Evolutionary conservation across 2,329 filamentous ascomycete genomes (phyloP).

Genomic region (Pseudogymnoascus sp.): DNA sequence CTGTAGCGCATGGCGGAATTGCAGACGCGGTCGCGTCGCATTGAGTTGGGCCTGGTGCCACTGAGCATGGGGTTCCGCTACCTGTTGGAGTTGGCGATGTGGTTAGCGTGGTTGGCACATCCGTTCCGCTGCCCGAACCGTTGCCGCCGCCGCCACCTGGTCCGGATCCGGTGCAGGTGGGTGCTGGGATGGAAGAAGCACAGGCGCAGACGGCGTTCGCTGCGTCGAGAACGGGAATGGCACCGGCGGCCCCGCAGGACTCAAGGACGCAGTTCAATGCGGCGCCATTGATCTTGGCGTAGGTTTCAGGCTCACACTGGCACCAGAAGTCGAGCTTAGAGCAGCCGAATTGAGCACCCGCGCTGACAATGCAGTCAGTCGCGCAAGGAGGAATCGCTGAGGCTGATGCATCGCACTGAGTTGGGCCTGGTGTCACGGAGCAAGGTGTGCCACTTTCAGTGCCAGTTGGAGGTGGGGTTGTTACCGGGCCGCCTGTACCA

Average conservation of each 20-base stretch:
- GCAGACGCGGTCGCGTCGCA: background rate
- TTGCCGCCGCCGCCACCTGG: background rate
- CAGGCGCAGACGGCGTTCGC: background rate
- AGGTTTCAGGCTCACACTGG: conserved; percentile 2
- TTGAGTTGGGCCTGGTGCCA: background rate
- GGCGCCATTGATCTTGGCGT: background rate
- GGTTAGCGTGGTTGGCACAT: background rate
- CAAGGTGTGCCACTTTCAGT: background rate
- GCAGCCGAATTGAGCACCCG: background rate
- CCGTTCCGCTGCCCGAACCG: background rate
- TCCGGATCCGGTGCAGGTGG: background rate
- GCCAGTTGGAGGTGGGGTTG: background rate
- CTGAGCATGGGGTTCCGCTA: background rate
- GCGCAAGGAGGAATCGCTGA: background rate
- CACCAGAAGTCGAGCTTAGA: background rate
- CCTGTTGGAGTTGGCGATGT: background rate
- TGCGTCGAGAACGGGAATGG: background rate
- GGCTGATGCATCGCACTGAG: background rate
- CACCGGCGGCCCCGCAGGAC: too few relatives aligned
- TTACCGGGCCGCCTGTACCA: background rate
- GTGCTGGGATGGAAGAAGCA: background rate
- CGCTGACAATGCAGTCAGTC: background rate
- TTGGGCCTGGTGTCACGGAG: background rate
- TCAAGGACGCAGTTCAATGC: background rate
- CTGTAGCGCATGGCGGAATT: background rate